These are phyloP conservation scores for Phialemoniopsis sp. DNA, from an alignment of 2,329 filamentous ascomycete species.

Conservation along the genomic window DNA sequence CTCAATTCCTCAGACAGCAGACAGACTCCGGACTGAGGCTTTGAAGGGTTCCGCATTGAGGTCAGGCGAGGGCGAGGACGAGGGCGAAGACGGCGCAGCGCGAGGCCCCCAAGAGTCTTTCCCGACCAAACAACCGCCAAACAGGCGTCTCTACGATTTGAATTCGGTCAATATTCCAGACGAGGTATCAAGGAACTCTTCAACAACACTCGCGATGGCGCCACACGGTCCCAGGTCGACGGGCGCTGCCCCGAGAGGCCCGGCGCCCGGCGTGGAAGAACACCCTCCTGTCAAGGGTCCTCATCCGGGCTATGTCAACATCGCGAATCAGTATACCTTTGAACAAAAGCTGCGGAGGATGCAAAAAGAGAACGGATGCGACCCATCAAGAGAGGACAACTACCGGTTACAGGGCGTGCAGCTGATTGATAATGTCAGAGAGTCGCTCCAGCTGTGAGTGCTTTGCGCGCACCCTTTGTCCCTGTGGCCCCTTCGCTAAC, in stretches of 20 bases:
- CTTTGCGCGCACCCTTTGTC: slow-evolving; percentile 3
- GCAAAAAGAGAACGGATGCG: slow-evolving; percentile 64
- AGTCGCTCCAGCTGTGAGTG: slow-evolving; percentile 71
- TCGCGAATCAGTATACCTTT: slow-evolving; percentile 68
- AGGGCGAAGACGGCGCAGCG: no score
- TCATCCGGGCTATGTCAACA: slow-evolving; percentile 40
- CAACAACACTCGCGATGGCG: not conserved
- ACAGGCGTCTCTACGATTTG: no score
- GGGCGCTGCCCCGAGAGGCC: slow-evolving; percentile 1
- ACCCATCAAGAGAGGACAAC: slow-evolving; percentile 74
- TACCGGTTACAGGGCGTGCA: slow-evolving; percentile 82
- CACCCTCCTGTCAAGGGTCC: slow-evolving; percentile 12
- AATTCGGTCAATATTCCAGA: no score
- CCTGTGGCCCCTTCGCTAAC: slow-evolving; percentile 4
- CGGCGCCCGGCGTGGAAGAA: slow-evolving; percentile 2
- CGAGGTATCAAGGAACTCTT: no score
- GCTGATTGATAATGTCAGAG: slow-evolving; percentile 82
- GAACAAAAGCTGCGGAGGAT: slow-evolving; percentile 75
- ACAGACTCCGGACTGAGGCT: no score
- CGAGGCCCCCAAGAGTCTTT: no score
- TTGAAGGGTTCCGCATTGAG: no score
- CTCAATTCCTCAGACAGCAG: no score
- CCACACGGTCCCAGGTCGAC: slow-evolving; percentile 4
- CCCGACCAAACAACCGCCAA: no score
- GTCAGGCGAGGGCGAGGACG: no score